These are phyloP conservation scores for Erucastrum elatum DNA, from an alignment of 345 rosid species.

Conservation along the genomic window DNA sequence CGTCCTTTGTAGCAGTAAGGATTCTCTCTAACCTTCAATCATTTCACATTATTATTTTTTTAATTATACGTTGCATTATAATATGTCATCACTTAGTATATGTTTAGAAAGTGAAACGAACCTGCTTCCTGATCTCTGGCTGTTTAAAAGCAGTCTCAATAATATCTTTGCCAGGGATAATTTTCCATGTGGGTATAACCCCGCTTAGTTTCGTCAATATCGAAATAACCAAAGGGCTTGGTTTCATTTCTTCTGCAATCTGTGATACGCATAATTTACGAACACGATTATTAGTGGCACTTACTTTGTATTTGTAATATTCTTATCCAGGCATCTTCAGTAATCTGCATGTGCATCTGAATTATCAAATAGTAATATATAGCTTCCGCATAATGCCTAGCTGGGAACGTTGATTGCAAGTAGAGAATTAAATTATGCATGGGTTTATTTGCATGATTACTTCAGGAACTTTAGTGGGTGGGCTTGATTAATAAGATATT, in stretches of 20 bases:
- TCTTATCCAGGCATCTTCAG: neutral
- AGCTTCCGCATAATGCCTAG: too few species aligned
- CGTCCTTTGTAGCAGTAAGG: conserved; percentile 80
- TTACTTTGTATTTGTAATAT: neutral
- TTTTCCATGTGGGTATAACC: conserved; percentile 69
- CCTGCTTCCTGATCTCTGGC: conserved; percentile 68
- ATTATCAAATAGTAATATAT: too few species aligned
- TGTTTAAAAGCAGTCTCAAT: conserved; percentile 66
- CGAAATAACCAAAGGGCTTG: conserved; percentile 43
- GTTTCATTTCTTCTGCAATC: conserved; percentile 76
- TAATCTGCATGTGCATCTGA: neutral
- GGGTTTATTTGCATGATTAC: neutral
- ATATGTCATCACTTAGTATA: neutral
- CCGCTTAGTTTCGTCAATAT: conserved; percentile 46
- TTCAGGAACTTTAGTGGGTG: neutral
- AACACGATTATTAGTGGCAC: too few species aligned
- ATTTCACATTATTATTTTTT: neutral
- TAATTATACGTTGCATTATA: neutral
- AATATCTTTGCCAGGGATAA: conserved; percentile 59
- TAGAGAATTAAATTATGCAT: neutral
- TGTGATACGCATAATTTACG: neutral
- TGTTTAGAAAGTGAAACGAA: conserved; percentile 2
- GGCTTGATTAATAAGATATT: neutral
- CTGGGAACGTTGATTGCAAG: too few species aligned
- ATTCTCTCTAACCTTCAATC: conserved; percentile 57